A percentile compares a stretch with the other conserved stretches of the same genome.
Evolutionary conservation across 192 early-diverging fungal species (phyloP).

Genomic region (Backusella liffmaniae): DNA sequence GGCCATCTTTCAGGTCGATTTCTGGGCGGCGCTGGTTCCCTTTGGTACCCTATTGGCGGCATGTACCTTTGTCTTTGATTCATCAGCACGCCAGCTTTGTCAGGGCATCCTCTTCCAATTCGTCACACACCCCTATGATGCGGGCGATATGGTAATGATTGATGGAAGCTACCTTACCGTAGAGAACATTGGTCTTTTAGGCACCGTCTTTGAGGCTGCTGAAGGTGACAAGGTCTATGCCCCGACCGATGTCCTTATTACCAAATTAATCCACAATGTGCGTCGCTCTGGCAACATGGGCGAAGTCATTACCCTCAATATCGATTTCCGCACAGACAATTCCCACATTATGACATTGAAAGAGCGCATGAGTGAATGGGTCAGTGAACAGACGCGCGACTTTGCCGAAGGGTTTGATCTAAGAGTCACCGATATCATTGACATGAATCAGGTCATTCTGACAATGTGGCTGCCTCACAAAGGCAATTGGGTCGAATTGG

Average conservation of each 20-base stretch:
- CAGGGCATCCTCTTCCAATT: conserved; percentile 86
- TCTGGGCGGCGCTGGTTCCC: conserved; percentile 29
- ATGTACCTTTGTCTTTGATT: conserved; percentile 82
- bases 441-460: conserved; percentile 61
- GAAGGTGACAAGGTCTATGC: conserved; percentile 80
- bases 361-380: conserved; percentile 59
- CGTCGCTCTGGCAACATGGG: conserved; percentile 64
- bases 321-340: conserved; percentile 71
- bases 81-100: conserved; percentile 71
- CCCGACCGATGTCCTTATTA: conserved; percentile 66
- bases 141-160: conserved; percentile 77
- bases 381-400: conserved; percentile 61
- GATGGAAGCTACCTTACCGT: conserved; percentile 70
- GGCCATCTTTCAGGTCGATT: conserved; percentile 39
- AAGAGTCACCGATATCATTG: conserved; percentile 59
- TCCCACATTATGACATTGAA: conserved; percentile 56
- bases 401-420: conserved; percentile 56
- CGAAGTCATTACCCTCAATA: conserved; percentile 53
- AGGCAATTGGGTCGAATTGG: conserved; percentile 80
- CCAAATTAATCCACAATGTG: conserved; percentile 71
- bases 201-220: conserved; percentile 73
- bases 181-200: conserved; percentile 74
- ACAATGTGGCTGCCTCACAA: conserved; percentile 73
- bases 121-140: conserved; percentile 71
- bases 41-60: conserved; percentile 52